phyloP scores from a whole-genome alignment of 805 yeast species.

The Candida manassasensis region DNA sequence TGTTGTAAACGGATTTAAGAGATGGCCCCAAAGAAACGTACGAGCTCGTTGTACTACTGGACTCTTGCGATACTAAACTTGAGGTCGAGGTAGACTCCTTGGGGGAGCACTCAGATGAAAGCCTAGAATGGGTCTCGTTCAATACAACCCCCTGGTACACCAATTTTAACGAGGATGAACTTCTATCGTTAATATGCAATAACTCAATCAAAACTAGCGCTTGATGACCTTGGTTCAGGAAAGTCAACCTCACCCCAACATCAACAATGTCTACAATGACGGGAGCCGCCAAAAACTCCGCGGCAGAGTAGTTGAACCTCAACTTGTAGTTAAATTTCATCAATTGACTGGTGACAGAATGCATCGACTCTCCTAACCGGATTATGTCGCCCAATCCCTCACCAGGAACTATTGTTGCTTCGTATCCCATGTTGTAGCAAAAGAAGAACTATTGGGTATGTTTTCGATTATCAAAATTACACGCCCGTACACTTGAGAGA shows the following conservation, averaged over 20 bases:
- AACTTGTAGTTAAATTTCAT: slow-evolving; percentile 23
- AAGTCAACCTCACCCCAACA: slow-evolving; percentile 23
- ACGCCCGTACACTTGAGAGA: too few species aligned
- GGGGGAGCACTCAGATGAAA: slow-evolving; percentile 9
- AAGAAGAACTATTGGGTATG: too few species aligned
- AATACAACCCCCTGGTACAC: slow-evolving; percentile 29
- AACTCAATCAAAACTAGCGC: slow-evolving; percentile 27
- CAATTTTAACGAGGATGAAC: slow-evolving; percentile 13
- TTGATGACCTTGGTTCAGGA: slow-evolving; percentile 22
- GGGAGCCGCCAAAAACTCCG: slow-evolving; percentile 28
- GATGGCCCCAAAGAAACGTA: slow-evolving; percentile 8
- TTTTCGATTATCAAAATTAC: too few species aligned
- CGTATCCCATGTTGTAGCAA: slow-evolving; percentile 9
- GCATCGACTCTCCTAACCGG: slow-evolving; percentile 27
- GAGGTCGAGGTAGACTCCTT: slow-evolving; percentile 8
- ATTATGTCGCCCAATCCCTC: slow-evolving; percentile 30
- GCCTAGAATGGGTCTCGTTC: slow-evolving; percentile 16
- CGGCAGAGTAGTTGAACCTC: slow-evolving; percentile 26
- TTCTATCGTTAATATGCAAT: slow-evolving; percentile 13
- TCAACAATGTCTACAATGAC: slow-evolving; percentile 25
- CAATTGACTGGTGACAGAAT: slow-evolving; percentile 21
- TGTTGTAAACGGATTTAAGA: slow-evolving; percentile 47
- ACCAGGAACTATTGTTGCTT: slow-evolving; percentile 25
- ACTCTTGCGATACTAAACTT: slow-evolving; percentile 5
- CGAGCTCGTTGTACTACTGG: slow-evolving; percentile 5